Evolutionary conservation across 2,329 filamentous ascomycete species (phyloP).

Genomic region (Allantophomopsis lycopodina): DNA sequence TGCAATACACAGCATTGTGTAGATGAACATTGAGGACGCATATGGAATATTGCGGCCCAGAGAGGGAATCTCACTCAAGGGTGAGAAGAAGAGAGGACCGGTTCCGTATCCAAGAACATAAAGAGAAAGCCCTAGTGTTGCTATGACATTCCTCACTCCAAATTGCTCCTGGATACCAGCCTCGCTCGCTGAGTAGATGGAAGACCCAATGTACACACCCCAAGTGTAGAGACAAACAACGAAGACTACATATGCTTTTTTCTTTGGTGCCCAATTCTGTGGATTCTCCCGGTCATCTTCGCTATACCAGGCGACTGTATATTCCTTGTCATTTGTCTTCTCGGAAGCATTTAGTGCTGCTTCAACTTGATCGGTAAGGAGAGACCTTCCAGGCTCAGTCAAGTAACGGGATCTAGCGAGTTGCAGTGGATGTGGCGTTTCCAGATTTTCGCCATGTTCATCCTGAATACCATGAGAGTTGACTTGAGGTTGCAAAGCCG

Average conservation of each 20-base stretch:
- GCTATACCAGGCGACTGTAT: slow-evolving; percentile 34
- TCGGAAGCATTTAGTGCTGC: too few relatives aligned
- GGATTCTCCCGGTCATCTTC: slow-evolving; percentile 41
- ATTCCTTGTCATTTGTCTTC: too few relatives aligned
- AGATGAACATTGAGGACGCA: slow-evolving; percentile 49
- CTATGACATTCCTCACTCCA: slow-evolving; percentile 33
- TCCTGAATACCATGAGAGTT: too few relatives aligned
- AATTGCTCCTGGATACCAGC: slow-evolving; percentile 37
- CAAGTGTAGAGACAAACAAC: slow-evolving; percentile 44
- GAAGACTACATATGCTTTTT: slow-evolving; percentile 25
- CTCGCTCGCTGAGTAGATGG: slow-evolving; percentile 32
- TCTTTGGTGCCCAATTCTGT: slow-evolving; percentile 35
- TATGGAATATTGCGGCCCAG: slow-evolving; percentile 53
- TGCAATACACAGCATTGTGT: slow-evolving; percentile 54
- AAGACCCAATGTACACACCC: slow-evolving; percentile 36
- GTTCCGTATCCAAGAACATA: slow-evolving; percentile 60
- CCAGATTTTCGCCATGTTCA: too few relatives aligned
- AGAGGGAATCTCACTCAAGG: slow-evolving; percentile 52
- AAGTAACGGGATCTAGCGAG: too few relatives aligned
- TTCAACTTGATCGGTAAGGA: too few relatives aligned
- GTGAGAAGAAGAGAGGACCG: slow-evolving; percentile 59
- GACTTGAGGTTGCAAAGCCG: too few relatives aligned
- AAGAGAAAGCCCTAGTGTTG: slow-evolving; percentile 49
- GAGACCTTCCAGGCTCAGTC: too few relatives aligned
- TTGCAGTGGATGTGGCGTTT: too few relatives aligned